Conservation (phyloP, 805 yeast species). For the Blastobotrys mokoenaii region DNA sequence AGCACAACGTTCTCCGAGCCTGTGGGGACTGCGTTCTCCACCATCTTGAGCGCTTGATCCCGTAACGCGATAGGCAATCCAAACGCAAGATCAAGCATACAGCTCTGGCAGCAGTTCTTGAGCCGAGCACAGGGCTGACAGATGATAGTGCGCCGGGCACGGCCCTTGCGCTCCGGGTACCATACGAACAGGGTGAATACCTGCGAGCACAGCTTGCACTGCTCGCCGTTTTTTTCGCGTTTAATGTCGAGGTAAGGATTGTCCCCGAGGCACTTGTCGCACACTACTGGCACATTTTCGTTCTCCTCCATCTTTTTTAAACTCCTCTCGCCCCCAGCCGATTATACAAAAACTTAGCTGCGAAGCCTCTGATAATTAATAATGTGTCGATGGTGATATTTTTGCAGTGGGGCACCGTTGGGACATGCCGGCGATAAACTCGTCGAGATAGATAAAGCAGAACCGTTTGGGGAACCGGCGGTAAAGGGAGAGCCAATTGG, state of each 20-base stretch:
- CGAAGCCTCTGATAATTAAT: too few relatives aligned
- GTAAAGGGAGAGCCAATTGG: slow-evolving; percentile 5
- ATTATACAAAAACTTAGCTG: too few relatives aligned
- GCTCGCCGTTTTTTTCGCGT: slow-evolving; percentile 62
- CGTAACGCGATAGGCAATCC: slow-evolving; percentile 73
- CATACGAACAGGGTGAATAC: slow-evolving; percentile 78
- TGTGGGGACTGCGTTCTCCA: slow-evolving; percentile 37
- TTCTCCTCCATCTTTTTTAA: slow-evolving; percentile 27
- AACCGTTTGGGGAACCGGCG: slow-evolving; percentile 2
- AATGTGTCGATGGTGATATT: too few relatives aligned
- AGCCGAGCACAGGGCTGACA: slow-evolving; percentile 75
- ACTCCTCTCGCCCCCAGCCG: too few relatives aligned
- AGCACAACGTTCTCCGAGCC: slow-evolving; percentile 45
- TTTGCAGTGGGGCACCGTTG: background rate
- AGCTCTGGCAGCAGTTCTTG: slow-evolving; percentile 79
- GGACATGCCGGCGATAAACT: background rate
- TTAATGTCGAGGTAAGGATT: slow-evolving; percentile 62
- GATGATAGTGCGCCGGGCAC: slow-evolving; percentile 53
- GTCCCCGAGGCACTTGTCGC: slow-evolving; percentile 65
- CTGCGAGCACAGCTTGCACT: slow-evolving; percentile 77
- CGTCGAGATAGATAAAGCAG: slow-evolving; percentile 8
- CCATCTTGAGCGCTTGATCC: slow-evolving; percentile 71
- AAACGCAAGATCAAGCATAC: slow-evolving; percentile 74
- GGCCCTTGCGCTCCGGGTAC: slow-evolving; percentile 42
- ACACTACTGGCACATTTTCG: slow-evolving; percentile 51